phyloP scores from a whole-genome alignment of 2,329 filamentous ascomycete genomes.

The Exophiala lecanii-corni region DNA sequence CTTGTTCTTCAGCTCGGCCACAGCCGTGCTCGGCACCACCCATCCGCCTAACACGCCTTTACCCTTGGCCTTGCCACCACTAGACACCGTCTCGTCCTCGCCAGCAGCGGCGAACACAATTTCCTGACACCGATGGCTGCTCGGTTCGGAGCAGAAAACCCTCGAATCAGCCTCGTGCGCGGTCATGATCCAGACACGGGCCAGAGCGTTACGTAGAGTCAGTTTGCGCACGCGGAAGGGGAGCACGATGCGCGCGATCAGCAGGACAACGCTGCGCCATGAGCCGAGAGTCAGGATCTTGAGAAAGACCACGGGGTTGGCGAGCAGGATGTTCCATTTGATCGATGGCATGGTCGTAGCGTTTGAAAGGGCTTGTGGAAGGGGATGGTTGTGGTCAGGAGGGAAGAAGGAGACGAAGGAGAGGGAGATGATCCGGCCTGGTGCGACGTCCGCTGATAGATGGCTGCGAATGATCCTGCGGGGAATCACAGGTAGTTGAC shows the following conservation, averaged over 20 bases:
- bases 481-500: too few relatives aligned
- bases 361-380: too few relatives aligned
- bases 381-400: too few relatives aligned
- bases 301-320: neutral
- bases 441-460: too few relatives aligned
- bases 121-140: slow-evolving; percentile 5
- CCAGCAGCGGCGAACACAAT: neutral
- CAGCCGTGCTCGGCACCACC: neutral
- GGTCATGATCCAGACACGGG: slow-evolving; percentile 3
- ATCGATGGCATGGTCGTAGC: slow-evolving; percentile 9
- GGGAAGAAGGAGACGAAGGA: too few relatives aligned
- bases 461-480: too few relatives aligned
- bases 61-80: neutral
- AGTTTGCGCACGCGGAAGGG: slow-evolving; percentile 7
- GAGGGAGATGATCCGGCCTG: too few relatives aligned
- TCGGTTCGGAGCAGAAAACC: slow-evolving; percentile 5
- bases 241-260: slow-evolving; percentile 1
- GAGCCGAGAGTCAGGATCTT: slow-evolving; percentile 3
- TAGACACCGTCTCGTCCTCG: neutral
- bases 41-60: neutral
- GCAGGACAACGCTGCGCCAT: neutral
- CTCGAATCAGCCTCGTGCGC: slow-evolving; percentile 2
- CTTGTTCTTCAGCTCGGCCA: slow-evolving; percentile 3
- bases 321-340: slow-evolving; percentile 8
- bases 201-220: slow-evolving; percentile 1